phyloP scores from a whole-genome alignment of 2,329 filamentous ascomycete species.

The Aureobasidium sp. region DNA sequence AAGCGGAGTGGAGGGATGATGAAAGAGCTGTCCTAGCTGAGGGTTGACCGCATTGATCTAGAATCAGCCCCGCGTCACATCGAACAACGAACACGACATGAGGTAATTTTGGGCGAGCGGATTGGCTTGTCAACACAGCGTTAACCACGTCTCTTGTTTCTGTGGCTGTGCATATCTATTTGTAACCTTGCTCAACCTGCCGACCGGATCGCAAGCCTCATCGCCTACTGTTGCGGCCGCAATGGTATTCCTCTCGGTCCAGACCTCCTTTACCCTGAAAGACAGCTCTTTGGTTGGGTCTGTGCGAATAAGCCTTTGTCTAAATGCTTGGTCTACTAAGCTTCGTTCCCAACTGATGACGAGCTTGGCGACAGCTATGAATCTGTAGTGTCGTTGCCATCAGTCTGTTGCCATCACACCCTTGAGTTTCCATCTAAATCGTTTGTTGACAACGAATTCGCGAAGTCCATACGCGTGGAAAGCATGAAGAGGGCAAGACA shows the following conservation, averaged over 20 bases:
- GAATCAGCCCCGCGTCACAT: slow-evolving; percentile 8
- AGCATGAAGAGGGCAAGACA: too few relatives aligned
- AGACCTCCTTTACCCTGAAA: not conserved
- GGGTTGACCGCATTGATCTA: slow-evolving; percentile 5
- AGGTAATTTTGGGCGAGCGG: slow-evolving; percentile 2
- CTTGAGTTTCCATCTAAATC: not conserved
- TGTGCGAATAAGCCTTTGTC: not conserved
- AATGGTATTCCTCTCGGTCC: not conserved
- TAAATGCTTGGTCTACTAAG: not conserved
- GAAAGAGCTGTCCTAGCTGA: slow-evolving; percentile 3
- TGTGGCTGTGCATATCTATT: not conserved
- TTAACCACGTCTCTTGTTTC: slow-evolving; percentile 1
- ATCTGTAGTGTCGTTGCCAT: not conserved
- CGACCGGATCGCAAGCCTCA: not conserved
- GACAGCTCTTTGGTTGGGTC: too few relatives aligned
- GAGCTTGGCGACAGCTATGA: not conserved
- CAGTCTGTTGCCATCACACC: not conserved
- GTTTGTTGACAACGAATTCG: not conserved
- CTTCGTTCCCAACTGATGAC: too few relatives aligned
- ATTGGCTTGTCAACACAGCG: slow-evolving; percentile 6
- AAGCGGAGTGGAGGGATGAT: slow-evolving; percentile 6
- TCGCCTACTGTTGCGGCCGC: not conserved
- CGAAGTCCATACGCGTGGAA: too few relatives aligned
- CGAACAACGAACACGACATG: slow-evolving; percentile 6
- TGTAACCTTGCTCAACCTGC: not conserved